phyloP scores from a whole-genome alignment of 805 yeast species.

The Metschnikowia picachoensis region DNA sequence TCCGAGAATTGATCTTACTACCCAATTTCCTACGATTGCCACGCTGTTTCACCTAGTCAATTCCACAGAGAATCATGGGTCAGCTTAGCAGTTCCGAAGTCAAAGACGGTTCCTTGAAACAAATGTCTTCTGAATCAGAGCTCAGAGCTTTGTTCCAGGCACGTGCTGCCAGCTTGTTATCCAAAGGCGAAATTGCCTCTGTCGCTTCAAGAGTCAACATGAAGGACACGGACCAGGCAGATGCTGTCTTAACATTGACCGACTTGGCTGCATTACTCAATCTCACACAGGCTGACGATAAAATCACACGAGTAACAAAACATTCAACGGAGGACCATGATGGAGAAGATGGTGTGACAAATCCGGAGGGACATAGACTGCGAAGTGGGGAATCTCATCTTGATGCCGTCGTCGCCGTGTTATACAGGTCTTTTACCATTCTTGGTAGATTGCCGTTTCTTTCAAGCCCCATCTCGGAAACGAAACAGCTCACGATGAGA shows the following conservation, averaged over 20 bases:
- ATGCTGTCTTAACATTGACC: slow-evolving; percentile 3
- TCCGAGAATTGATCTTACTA: too few relatives aligned
- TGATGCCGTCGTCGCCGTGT: slow-evolving; percentile 13
- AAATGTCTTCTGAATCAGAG: background rate
- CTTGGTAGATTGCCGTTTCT: slow-evolving; percentile 51
- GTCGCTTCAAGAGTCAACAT: slow-evolving; percentile 5
- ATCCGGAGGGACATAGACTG: background rate
- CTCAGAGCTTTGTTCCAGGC: slow-evolving; percentile 4
- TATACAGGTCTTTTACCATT: slow-evolving; percentile 40
- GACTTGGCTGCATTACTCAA: slow-evolving; percentile 3
- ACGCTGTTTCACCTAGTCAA: background rate
- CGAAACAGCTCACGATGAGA: slow-evolving; percentile 33
- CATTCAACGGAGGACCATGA: too few relatives aligned
- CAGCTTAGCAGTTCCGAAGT: slow-evolving; percentile 15
- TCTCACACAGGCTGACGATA: too few relatives aligned
- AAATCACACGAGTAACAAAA: too few relatives aligned
- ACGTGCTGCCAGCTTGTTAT: slow-evolving; percentile 4
- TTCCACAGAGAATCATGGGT: slow-evolving; percentile 14
- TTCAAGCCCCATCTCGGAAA: background rate
- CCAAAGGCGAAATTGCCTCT: slow-evolving; percentile 7
- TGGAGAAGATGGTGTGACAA: too few relatives aligned
- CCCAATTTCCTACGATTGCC: too few relatives aligned
- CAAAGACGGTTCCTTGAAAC: background rate
- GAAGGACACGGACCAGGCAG: background rate
- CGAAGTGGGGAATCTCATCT: background rate